These are phyloP conservation scores for Dendrobium huoshanense DNA, from an alignment of 106 monocot genomes.

Conservation along the genomic window DNA sequence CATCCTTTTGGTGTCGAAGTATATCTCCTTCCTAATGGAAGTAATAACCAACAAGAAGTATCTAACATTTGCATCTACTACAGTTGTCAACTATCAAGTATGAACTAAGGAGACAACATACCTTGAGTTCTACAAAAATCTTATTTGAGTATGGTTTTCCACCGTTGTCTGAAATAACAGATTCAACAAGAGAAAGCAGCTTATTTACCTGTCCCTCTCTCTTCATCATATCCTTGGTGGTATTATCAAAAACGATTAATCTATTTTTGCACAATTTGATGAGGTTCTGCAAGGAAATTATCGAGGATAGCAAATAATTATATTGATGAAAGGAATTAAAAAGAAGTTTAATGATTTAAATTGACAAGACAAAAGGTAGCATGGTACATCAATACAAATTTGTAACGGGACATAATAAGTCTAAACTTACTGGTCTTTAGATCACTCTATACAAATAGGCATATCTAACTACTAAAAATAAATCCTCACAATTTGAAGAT, in stretches of 20 bases:
- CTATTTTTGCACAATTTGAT: conserved; percentile 45
- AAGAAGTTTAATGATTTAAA: too few relatives aligned
- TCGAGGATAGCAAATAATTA: conserved; percentile 3
- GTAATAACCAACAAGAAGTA: neutral
- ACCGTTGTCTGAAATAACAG: conserved; percentile 31
- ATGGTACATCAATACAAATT: too few relatives aligned
- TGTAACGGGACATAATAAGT: too few relatives aligned
- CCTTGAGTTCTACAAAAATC: too few relatives aligned
- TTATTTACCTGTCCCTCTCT: conserved; percentile 34
- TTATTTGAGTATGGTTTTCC: conserved; percentile 41
- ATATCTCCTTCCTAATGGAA: conserved; percentile 32
- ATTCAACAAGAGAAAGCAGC: conserved; percentile 49
- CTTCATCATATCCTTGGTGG: conserved; percentile 31
- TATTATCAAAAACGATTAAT: conserved; percentile 77
- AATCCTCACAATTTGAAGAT: too few relatives aligned
- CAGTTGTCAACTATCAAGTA: conserved; percentile 18
- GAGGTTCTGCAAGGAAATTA: too few relatives aligned
- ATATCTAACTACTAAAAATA: too few relatives aligned
- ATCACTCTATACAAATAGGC: too few relatives aligned
- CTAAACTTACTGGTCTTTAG: too few relatives aligned
- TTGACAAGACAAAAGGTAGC: too few relatives aligned
- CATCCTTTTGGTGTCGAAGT: neutral
- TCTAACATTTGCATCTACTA: conserved; percentile 46
- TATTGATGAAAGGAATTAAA: too few relatives aligned
- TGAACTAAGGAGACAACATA: too few relatives aligned